Evolutionary conservation across 2,329 filamentous ascomycete species (phyloP).

Genomic region (Chrysoporthe austroafricana): DNA sequence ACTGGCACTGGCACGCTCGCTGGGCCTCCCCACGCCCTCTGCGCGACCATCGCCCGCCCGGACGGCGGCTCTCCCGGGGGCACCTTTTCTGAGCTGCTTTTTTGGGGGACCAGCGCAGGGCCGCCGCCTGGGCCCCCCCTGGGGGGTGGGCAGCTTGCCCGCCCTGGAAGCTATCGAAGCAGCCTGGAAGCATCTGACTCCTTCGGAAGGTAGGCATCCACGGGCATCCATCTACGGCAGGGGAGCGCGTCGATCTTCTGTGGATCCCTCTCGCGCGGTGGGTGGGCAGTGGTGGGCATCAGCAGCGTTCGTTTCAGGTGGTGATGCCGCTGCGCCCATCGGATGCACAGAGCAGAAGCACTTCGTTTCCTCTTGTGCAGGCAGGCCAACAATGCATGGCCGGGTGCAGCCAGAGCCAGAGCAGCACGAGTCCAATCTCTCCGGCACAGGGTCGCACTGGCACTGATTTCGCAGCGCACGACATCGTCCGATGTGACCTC

Average conservation of each 20-base stretch:
- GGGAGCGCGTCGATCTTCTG: background rate
- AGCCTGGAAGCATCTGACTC: too few species aligned
- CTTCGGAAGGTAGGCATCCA: too few species aligned
- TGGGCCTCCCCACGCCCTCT: too few species aligned
- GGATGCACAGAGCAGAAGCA: background rate
- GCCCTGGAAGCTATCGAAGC: background rate
- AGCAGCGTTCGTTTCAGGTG: constrained; percentile 1
- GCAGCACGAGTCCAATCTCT: background rate
- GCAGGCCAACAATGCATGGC: too few species aligned
- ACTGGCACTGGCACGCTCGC: too few species aligned
- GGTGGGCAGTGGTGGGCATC: background rate
- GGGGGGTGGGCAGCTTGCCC: background rate
- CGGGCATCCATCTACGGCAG: too few species aligned
- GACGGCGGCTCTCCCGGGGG: too few species aligned
- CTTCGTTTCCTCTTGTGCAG: background rate
- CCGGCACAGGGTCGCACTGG: background rate
- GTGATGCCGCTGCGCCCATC: background rate
- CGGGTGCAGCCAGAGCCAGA: too few species aligned
- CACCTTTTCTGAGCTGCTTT: background rate
- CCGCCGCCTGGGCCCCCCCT: background rate
- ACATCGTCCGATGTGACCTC: background rate
- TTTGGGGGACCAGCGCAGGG: background rate
- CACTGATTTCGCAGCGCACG: background rate
- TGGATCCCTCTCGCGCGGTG: background rate
- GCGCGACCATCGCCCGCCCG: too few species aligned